phyloP scores from a whole-genome alignment of 2,329 filamentous ascomycete genomes.

The Penicillium sp. region DNA sequence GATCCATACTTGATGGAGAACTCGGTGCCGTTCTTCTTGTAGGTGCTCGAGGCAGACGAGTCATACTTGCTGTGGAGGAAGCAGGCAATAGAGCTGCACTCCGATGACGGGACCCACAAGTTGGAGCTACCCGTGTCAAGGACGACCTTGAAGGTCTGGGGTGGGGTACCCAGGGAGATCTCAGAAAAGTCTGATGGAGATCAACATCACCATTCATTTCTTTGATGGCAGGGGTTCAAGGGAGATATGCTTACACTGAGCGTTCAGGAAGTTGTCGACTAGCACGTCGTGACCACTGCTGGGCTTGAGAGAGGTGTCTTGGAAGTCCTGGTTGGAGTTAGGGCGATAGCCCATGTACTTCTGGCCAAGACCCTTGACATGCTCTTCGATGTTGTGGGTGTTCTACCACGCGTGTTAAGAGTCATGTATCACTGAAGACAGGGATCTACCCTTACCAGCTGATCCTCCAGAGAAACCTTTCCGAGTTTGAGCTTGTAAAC shows the following conservation, averaged over 20 bases:
- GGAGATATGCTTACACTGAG: conserved; percentile 69
- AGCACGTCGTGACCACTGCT: conserved; percentile 73
- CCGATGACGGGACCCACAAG: conserved; percentile 89
- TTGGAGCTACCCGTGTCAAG: conserved; percentile 98
- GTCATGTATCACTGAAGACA: conserved; percentile 6
- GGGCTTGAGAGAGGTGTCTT: conserved; percentile 61
- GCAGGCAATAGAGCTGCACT: conserved; percentile 94
- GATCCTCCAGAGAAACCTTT: conserved; percentile 88
- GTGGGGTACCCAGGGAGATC: conserved; percentile 84
- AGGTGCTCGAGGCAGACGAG: conserved; percentile 78
- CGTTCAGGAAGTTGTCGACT: conserved; percentile 96
- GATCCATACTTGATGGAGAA: conserved; percentile 97
- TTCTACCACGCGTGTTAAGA: conserved; percentile 49
- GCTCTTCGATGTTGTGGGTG: conserved; percentile 70
- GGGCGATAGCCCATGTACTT: conserved; percentile 90
- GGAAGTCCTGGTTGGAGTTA: conserved; percentile 55
- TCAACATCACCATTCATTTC: conserved; percentile 7
- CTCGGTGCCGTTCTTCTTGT: conserved; percentile 85
- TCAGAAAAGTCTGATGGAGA: conserved; percentile 80
- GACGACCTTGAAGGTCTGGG: conserved; percentile 96
- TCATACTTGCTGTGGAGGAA: conserved; percentile 97
- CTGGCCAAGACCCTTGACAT: conserved; percentile 78
- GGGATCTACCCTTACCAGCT: conserved; percentile 63
- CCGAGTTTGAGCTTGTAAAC: conserved; percentile 96
- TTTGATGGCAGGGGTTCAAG: neutral